Evolutionary conservation across 1,284 basidiomycete genomes (phyloP).

Genomic region (Rhodotorula sp.): DNA sequence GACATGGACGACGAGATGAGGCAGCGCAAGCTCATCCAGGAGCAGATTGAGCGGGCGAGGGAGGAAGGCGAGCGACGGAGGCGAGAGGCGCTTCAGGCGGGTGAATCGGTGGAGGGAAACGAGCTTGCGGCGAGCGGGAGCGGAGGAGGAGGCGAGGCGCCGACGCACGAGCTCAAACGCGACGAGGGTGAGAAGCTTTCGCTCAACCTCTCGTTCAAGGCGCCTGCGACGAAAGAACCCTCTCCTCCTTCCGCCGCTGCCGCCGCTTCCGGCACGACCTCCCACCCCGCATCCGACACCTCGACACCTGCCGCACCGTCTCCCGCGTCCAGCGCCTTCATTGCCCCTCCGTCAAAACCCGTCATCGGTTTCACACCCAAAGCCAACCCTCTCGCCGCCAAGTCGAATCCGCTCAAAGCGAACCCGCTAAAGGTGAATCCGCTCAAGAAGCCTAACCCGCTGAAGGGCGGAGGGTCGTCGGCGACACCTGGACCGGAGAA

Average conservation of each 20-base stretch:
- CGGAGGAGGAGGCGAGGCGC: slow-evolving; percentile 31
- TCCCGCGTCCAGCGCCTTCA: slow-evolving; percentile 41
- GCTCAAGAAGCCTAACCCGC: slow-evolving; percentile 53
- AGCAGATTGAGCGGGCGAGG: slow-evolving; percentile 87
- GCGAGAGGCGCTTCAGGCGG: slow-evolving; percentile 31
- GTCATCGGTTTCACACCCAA: slow-evolving; percentile 63
- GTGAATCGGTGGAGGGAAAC: slow-evolving; percentile 4
- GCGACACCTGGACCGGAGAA: slow-evolving; percentile 52
- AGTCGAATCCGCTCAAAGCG: slow-evolving; percentile 37
- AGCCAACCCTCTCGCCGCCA: slow-evolving; percentile 54
- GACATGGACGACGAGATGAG: slow-evolving; percentile 92
- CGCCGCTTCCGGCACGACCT: slow-evolving; percentile 13
- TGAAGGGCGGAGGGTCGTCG: slow-evolving; percentile 46
- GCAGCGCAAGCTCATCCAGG: slow-evolving; percentile 80
- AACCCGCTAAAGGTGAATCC: slow-evolving; percentile 59
- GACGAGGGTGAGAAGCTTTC: slow-evolving; percentile 46
- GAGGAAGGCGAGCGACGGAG: slow-evolving; percentile 49
- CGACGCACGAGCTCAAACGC: slow-evolving; percentile 54
- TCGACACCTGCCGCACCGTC: slow-evolving; percentile 33
- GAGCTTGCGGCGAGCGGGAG: slow-evolving; percentile 15
- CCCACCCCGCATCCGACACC: slow-evolving; percentile 35
- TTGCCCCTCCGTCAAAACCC: slow-evolving; percentile 57
- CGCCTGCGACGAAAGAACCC: slow-evolving; percentile 45
- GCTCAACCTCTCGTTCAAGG: slow-evolving; percentile 47
- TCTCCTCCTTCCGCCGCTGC: slow-evolving; percentile 31